Percentiles rank a stretch among this genome's conserved stretches.
Conservation (phyloP, 306 rosid species). For the Lathyrus oleraceus region DNA sequence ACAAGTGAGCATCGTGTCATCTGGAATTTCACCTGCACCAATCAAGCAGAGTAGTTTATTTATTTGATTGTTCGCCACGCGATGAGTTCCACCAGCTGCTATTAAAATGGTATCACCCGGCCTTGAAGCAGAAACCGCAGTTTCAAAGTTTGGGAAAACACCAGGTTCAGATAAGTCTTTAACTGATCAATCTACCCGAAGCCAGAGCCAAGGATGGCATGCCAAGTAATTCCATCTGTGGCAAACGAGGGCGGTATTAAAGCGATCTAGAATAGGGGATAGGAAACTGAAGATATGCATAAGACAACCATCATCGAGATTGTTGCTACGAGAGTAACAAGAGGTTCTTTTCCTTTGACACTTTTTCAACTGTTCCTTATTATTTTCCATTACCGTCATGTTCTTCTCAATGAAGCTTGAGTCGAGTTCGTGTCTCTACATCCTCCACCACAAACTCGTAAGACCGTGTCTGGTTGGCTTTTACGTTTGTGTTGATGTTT, state of each 20-base stretch:
- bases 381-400: conserved; percentile 20
- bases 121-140: conserved; percentile 86
- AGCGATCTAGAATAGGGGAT: conserved; percentile 94
- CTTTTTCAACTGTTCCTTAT: conserved; percentile 39
- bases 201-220: conserved; percentile 94
- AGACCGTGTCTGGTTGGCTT: conserved; percentile 27
- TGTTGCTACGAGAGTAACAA: conserved; percentile 47
- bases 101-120: conserved; percentile 92
- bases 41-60: conserved; percentile 78
- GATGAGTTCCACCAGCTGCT: conserved; percentile 83
- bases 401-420: conserved; percentile 14
- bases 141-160: conserved; percentile 80
- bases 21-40: too few relatives aligned
- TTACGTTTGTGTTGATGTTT: neutral
- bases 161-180: conserved; percentile 70
- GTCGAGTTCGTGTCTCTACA: conserved; percentile 24
- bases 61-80: conserved; percentile 76
- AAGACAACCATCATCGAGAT: conserved; percentile 86
- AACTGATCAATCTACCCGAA: conserved; percentile 81
- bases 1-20: too few relatives aligned
- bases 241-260: conserved; percentile 99
- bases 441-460: neutral
- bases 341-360: conserved; percentile 25
- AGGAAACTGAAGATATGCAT: conserved; percentile 96
- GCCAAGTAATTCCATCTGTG: conserved; percentile 96